Evolutionary conservation across 2,329 filamentous ascomycete genomes (phyloP), one percentile per base, ranked within the genome.

Genomic region (Biscogniauxia mediterranea): DNA sequence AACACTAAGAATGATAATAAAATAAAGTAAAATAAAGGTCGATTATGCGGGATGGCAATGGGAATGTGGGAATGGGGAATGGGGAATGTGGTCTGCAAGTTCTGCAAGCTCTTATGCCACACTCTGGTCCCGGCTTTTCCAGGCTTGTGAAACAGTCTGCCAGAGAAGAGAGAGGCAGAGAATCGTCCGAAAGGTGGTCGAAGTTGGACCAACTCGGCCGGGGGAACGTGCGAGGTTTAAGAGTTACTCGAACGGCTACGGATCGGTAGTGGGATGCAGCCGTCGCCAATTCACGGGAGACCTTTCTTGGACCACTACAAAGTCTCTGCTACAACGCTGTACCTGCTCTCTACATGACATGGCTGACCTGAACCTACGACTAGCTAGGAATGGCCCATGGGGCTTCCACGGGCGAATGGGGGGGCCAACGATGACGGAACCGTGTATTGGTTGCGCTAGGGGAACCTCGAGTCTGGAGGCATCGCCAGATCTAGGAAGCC

Each of bases 211-310:
- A 62, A 56, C 59, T 56, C 60, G 59, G 59, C 63, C 59, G 66
- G 66, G 66, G 66, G 66, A 65, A 62, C 61, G 64, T 61, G 62
- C 60, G 58, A 63, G 61, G 62, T 68, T 68, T 67, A 67, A 67
- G 64, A 67, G 56, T 63, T 55, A 58, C 38, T 46, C 38, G 61
- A 51, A 55, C 26, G 59, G 61, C 56, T 54, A 64, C 32, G 58
- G 56, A 61, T 57, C 56, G 58, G 38, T 46, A 61, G 61, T 54
- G 28, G 57, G 21, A 26, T 54, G 26, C n/a, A 26, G 38, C 17
- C 7, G 20, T 52, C 49, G 49, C 25, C 42, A 56, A 49, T 56
- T 32, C 38, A n/a, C 38, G 38, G 38, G 51, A 46, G 13, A 46
- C 38, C 38, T n/a, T 46, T 46, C 38, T 46, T n/a, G 38, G 38